Conservation (phyloP, 306 rosid species). For the Sicyos edulis region DNA sequence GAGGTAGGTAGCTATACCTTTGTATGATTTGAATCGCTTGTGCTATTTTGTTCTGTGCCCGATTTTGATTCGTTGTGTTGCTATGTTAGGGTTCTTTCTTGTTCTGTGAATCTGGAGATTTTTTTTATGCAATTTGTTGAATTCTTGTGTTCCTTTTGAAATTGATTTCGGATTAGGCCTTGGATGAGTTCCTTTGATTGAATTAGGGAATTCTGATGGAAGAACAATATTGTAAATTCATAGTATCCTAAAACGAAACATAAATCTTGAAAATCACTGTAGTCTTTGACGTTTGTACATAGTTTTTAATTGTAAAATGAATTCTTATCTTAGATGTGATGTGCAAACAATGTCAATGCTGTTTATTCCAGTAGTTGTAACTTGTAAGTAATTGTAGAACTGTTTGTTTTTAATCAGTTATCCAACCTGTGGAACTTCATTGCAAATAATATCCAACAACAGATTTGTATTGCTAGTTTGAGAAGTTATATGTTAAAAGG, state of each 20-base stretch:
- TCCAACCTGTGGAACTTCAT: not conserved
- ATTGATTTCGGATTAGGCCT: not conserved
- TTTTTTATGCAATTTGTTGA: not conserved
- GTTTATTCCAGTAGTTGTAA: not conserved
- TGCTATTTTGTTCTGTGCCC: not conserved
- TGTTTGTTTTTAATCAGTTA: not conserved
- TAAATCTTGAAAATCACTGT: not conserved
- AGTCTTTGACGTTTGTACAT: not conserved
- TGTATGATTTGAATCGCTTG: not conserved
- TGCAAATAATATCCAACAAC: not conserved
- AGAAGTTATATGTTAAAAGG: not conserved
- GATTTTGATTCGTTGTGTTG: not conserved
- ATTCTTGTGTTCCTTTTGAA: not conserved
- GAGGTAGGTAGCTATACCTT: conserved; percentile 54
- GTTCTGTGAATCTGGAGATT: not conserved
- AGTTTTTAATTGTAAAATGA: not conserved
- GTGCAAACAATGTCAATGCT: not conserved
- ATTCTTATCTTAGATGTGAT: not conserved
- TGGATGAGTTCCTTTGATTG: not conserved
- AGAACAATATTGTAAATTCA: not conserved
- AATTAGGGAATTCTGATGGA: conserved; percentile 7
- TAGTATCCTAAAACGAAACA: not conserved
- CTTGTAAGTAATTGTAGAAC: too few species aligned
- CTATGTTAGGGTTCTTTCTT: not conserved
- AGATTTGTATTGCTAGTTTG: not conserved